Base-by-base conservation (phyloP, 108 stramenopile species). In the Schizochytrium sp. region DNA sequence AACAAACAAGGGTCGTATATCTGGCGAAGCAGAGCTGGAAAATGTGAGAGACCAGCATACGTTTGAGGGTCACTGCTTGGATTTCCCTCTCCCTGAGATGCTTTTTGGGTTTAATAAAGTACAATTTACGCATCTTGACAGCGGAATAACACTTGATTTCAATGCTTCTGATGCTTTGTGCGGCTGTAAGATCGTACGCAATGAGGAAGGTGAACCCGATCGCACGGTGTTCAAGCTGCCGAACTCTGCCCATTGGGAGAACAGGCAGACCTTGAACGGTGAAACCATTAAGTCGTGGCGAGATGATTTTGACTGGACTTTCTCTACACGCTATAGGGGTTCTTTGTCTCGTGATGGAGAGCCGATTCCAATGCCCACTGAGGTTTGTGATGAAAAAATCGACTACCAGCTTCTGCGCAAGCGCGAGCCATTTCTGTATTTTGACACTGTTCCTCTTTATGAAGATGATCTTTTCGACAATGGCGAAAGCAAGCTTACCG, bases 171-270 rank as follows among this genome's bases (percentile, higher is more conserved):
- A 83, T 53, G 76, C 76, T 53, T 38, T 83, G 10, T 83, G 76
- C 76, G 47, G 76, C 7, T 83, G 76, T 53, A 83, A 83, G 3
- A 83, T 83, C 28, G 53, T 55, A 12, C 47, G 76, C 50, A 38
- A 46, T 0, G 76, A 83, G 53, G 76, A 83, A 10, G 76, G 76
- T 53, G 55, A 47, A 28, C 76, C 76, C 5, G 76, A 83, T 53
- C 76, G 76, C 50, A 55, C 53, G 50, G n/a, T 83, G 15, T 83
- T 83, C 76, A 83, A 83, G n/a, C 76, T 83, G 45, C 76, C 76
- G 50, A 83, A 83, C 47, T 47, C 76, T 42, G 76, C 47, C 47
- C 38, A 83, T 38, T 83, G 76, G 76, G 76, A 49, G 40, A 49
- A 55, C 47, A 47, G 76, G 15, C 47, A 83, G 47, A 55, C 47